These are phyloP conservation scores for Hylodesmum podocarpum DNA, from an alignment of 306 rosid genomes.

Conservation along the genomic window DNA sequence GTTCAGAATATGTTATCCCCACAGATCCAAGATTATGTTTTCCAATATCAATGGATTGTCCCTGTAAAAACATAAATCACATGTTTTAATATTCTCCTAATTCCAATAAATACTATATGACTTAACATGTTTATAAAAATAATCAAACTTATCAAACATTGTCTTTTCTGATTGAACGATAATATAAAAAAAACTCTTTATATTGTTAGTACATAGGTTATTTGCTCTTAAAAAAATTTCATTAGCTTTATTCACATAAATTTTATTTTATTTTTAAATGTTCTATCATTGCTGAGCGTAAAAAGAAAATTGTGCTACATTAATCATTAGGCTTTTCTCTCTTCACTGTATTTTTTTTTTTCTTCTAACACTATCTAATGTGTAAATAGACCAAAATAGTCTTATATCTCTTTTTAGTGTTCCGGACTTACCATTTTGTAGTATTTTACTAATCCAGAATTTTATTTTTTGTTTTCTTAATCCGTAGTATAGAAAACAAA, in stretches of 20 bases:
- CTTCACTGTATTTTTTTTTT: too few relatives aligned
- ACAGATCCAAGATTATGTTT: constrained; percentile 39
- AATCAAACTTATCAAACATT: neutral
- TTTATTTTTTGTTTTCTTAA: too few relatives aligned
- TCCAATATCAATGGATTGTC: constrained; percentile 58
- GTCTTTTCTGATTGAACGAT: neutral
- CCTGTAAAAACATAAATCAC: constrained; percentile 38
- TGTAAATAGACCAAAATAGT: too few relatives aligned
- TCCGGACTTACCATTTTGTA: too few relatives aligned
- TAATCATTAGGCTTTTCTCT: too few relatives aligned
- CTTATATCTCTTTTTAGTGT: too few relatives aligned
- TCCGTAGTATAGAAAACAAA: too few relatives aligned
- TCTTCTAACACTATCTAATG: too few relatives aligned
- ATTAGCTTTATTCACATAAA: neutral
- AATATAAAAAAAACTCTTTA: too few relatives aligned
- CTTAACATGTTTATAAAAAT: neutral
- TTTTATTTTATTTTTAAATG: neutral
- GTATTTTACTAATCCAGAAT: too few relatives aligned
- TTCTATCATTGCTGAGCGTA: neutral
- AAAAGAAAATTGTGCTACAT: too few relatives aligned
- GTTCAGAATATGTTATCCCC: constrained; percentile 65
- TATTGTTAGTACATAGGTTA: neutral
- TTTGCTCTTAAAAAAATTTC: neutral
- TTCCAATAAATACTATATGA: neutral
- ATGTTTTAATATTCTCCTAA: neutral